Conservation (phyloP, 192 early-diverging fungal genomes). For the Oehlia diaphana region DNA sequence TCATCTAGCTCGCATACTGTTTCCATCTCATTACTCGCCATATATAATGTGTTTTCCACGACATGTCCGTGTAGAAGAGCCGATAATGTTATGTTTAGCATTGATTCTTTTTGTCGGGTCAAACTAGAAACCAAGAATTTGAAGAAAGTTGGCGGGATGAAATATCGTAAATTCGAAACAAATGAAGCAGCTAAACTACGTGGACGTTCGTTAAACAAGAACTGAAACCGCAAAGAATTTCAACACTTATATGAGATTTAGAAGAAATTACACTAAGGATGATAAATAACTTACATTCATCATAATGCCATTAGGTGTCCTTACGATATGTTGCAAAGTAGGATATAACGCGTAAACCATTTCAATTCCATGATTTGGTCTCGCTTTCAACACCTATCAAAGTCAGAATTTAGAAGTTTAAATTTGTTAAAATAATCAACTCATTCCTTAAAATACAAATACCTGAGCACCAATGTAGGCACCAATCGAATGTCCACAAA, state of each 20-base stretch:
- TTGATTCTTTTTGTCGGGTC: slow-evolving; percentile 42
- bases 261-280: neutral
- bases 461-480: slow-evolving; percentile 54
- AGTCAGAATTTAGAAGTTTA: slow-evolving; percentile 25
- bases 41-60: slow-evolving; percentile 62
- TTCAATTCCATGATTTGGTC: slow-evolving; percentile 62
- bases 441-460: slow-evolving; percentile 31
- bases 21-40: slow-evolving; percentile 78
- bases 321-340: slow-evolving; percentile 71
- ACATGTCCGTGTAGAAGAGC: slow-evolving; percentile 64
- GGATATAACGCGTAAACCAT: slow-evolving; percentile 77
- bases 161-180: neutral
- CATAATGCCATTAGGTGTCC: slow-evolving; percentile 72
- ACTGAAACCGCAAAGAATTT: slow-evolving; percentile 2
- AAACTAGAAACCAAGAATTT: slow-evolving; percentile 36
- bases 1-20: slow-evolving; percentile 64
- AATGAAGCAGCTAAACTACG: slow-evolving; percentile 33
- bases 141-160: slow-evolving; percentile 28
- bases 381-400: slow-evolving; percentile 52
- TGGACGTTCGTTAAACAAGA: slow-evolving; percentile 24
- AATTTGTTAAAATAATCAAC: neutral
- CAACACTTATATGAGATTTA: too few species aligned
- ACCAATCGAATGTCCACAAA: slow-evolving; percentile 72
- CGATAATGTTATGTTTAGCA: slow-evolving; percentile 61
- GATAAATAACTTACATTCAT: slow-evolving; percentile 45